phyloP scores from a whole-genome alignment of 495 filamentous ascomycete species.

The Thermothielavioides terrestris region DNA sequence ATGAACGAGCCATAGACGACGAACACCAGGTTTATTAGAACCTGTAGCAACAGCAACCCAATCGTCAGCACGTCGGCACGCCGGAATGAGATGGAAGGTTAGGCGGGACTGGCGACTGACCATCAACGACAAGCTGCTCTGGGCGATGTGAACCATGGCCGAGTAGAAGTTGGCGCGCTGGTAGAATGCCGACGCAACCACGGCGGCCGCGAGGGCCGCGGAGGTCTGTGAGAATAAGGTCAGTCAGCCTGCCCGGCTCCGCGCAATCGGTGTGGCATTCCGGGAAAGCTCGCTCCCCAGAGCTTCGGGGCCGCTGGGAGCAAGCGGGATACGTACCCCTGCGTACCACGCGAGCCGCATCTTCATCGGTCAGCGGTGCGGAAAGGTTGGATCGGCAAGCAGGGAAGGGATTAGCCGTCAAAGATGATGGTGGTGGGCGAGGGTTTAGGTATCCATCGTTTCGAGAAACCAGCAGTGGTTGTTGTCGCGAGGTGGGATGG shows the following conservation, averaged over 20 bases:
- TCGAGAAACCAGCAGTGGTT: conserved; percentile 5
- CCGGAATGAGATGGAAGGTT: not conserved
- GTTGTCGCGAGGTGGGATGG: conserved; percentile 21
- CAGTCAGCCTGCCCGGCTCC: not conserved
- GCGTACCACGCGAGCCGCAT: conserved; percentile 52
- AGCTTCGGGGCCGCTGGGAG: not conserved
- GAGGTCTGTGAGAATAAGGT: conserved; percentile 17
- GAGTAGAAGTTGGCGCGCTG: conserved; percentile 96
- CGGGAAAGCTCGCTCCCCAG: not conserved
- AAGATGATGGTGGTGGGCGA: conserved; percentile 9
- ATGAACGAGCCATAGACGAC: conserved; percentile 66
- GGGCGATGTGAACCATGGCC: conserved; percentile 88
- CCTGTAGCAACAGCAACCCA: no score
- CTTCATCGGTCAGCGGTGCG: conserved; percentile 16
- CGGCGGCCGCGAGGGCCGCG: conserved; percentile 19
- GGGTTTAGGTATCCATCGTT: conserved; percentile 18
- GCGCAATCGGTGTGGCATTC: not conserved
- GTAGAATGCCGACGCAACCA: conserved; percentile 76
- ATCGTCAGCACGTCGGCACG: not conserved
- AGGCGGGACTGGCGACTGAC: conserved; percentile 37
- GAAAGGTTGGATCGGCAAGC: not conserved
- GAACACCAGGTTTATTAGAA: conserved; percentile 80
- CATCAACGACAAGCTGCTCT: conserved; percentile 92
- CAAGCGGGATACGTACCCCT: conserved; percentile 36
- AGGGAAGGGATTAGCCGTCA: no score